These are phyloP conservation scores for Cucurbita maxima DNA, from an alignment of 306 rosid species.

Conservation along the genomic window DNA sequence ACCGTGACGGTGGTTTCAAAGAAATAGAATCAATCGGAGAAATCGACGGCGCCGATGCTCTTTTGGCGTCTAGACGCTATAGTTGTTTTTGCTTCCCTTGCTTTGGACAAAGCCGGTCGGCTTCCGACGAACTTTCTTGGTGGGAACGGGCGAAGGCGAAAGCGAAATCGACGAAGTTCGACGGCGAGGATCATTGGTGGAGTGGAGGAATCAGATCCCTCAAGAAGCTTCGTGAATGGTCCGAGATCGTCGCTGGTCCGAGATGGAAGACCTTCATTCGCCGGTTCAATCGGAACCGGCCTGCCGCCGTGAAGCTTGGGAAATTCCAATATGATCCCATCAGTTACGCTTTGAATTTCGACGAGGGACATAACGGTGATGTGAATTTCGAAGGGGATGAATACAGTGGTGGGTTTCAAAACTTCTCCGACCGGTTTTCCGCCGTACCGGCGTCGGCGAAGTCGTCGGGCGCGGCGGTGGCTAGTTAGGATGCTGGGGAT, in stretches of 20 bases:
- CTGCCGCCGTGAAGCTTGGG: conserved; percentile 29
- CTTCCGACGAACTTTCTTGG: conserved; percentile 30
- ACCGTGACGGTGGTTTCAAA: background rate
- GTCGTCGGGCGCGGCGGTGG: background rate
- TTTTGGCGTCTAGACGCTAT: conserved; percentile 18
- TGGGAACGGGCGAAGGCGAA: conserved; percentile 43
- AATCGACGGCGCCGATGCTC: conserved; percentile 13
- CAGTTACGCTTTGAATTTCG: conserved; percentile 86
- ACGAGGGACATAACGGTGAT: conserved; percentile 41
- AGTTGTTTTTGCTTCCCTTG: conserved; percentile 50
- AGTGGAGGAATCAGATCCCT: conserved; percentile 37
- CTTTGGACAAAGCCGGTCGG: conserved; percentile 26
- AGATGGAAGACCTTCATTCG: conserved; percentile 89
- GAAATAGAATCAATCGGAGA: conserved; percentile 31
- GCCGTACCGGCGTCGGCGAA: conserved; percentile 4
- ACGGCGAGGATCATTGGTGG: conserved; percentile 50
- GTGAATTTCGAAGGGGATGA: conserved; percentile 20
- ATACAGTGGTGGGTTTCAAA: conserved; percentile 12
- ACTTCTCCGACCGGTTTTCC: conserved; percentile 67
- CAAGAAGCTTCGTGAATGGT: conserved; percentile 73
- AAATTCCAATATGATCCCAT: conserved; percentile 70
- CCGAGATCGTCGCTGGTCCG: conserved; percentile 94
- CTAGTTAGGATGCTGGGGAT: conserved; percentile 11
- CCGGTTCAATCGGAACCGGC: conserved; percentile 39
- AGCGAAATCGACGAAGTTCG: conserved; percentile 2